Evolutionary conservation across 2,329 filamentous ascomycete genomes (phyloP).

Genomic region (Calonectria crousiana): DNA sequence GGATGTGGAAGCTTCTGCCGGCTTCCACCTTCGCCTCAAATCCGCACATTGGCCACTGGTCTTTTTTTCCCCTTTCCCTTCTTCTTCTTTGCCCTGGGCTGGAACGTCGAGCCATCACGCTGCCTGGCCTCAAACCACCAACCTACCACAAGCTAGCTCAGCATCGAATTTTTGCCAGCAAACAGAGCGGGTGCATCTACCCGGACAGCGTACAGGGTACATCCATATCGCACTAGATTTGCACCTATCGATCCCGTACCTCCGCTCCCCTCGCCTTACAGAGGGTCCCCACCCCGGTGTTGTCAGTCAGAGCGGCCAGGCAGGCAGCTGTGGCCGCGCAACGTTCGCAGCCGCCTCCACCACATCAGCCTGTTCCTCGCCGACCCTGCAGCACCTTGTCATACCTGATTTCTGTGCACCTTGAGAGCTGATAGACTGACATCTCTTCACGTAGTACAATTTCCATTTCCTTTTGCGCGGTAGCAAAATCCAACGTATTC

Average conservation of each 20-base stretch:
- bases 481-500: not conserved
- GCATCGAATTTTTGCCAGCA: not conserved
- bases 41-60: not conserved
- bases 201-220: constrained; percentile 4
- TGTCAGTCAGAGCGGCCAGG: constrained; percentile 23
- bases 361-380: constrained; percentile 15
- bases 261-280: constrained; percentile 2
- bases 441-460: not conserved
- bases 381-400: not conserved
- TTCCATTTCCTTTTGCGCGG: no score
- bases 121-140: constrained; percentile 1
- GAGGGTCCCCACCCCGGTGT: constrained; percentile 7
- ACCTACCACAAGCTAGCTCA: not conserved
- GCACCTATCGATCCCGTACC: constrained; percentile 7
- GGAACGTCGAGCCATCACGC: not conserved
- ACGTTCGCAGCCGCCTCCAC: constrained; percentile 25
- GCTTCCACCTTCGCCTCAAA: constrained; percentile 40
- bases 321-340: constrained; percentile 41
- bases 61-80: no score
- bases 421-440: not conserved
- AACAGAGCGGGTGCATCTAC: constrained; percentile 2
- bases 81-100: not conserved
- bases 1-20: constrained; percentile 49
- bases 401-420: not conserved
- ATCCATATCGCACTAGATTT: not conserved